Percentiles rank a stretch among this genome's conserved stretches.
Conservation (phyloP, 805 yeast genomes). For the Starmera pachycereana region DNA sequence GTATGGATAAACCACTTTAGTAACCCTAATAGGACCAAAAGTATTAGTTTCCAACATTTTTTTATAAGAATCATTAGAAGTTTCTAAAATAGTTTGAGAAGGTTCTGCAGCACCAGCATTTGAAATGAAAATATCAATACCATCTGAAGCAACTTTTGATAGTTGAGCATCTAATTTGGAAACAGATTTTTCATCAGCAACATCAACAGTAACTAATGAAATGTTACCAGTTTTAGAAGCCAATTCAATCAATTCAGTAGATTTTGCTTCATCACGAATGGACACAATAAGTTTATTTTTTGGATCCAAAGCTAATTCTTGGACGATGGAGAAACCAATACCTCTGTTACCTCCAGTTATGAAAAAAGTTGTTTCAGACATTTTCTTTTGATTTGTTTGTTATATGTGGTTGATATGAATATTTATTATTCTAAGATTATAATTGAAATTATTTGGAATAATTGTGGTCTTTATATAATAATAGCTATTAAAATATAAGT, state of each 20-base stretch:
- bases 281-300: constrained; percentile 1
- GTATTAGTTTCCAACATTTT: constrained; percentile 8
- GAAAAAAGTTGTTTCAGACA: constrained; percentile 7
- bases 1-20: constrained; percentile 12
- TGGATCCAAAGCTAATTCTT: background rate
- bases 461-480: too few species aligned
- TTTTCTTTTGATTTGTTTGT: constrained; percentile 3
- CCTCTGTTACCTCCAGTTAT: constrained; percentile 1
- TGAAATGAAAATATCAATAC: constrained; percentile 15
- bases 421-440: too few species aligned
- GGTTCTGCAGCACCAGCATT: constrained; percentile 14
- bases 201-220: constrained; percentile 13
- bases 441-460: too few species aligned
- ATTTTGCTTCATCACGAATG: constrained; percentile 2
- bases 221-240: constrained; percentile 8
- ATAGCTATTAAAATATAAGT: too few species aligned
- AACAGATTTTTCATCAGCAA: constrained; percentile 6
- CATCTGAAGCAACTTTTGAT: constrained; percentile 5
- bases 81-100: background rate
- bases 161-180: constrained; percentile 1
- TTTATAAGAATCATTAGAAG: background rate
- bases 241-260: constrained; percentile 4
- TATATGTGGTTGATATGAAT: too few species aligned
- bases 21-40: constrained; percentile 15
- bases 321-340: background rate